Evolutionary conservation across 2,329 filamentous ascomycete genomes (phyloP).

Genomic region (Penicillium sumatraense): DNA sequence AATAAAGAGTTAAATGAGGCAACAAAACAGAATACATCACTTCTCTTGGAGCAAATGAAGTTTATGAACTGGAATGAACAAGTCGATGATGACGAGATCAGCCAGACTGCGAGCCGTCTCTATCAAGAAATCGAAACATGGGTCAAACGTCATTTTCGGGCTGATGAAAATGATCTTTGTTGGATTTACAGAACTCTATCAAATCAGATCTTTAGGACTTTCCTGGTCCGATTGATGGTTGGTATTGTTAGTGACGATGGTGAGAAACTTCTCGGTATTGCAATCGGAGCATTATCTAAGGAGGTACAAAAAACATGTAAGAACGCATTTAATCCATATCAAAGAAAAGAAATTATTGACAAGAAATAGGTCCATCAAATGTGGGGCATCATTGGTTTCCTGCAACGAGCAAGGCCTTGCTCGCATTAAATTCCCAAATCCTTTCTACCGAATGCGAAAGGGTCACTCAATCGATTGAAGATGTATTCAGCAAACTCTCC

Average conservation of each 20-base stretch:
- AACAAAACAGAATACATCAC: not conserved
- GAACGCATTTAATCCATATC: too few relatives aligned
- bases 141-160: not conserved
- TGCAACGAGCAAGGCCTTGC: not conserved
- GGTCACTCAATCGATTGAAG: not conserved
- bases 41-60: not conserved
- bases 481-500: not conserved
- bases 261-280: not conserved
- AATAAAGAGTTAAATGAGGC: not conserved
- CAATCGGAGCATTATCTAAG: too few relatives aligned
- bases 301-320: too few relatives aligned
- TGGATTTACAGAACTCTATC: not conserved
- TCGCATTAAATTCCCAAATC: not conserved
- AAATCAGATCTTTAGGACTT: not conserved
- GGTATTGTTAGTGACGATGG: not conserved
- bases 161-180: not conserved
- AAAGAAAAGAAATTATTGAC: too few relatives aligned
- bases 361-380: not conserved
- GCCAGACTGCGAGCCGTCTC: not conserved
- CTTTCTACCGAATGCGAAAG: not conserved
- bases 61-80: not conserved
- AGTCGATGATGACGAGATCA: not conserved
- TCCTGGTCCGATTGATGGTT: not conserved
- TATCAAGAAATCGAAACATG: not conserved
- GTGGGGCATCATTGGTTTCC: not conserved